phyloP scores from a whole-genome alignment of 176 grass and related monocot species.

The Triticum monococcum region DNA sequence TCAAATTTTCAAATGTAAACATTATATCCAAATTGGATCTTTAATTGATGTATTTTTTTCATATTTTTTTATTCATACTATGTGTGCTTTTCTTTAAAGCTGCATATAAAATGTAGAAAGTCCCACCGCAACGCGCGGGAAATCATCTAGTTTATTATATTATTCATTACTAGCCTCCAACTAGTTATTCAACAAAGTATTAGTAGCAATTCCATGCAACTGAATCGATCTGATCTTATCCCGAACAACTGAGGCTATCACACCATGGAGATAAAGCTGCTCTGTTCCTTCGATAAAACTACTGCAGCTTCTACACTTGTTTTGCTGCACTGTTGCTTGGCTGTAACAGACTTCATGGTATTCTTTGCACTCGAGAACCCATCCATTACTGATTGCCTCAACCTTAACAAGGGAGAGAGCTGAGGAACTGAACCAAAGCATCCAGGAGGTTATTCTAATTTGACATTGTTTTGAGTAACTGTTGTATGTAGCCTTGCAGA shows the following conservation, averaged over 20 bases:
- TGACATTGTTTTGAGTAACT: neutral
- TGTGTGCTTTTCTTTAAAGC: too few relatives aligned
- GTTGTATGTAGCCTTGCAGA: neutral
- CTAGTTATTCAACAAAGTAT: neutral
- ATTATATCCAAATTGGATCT: too few relatives aligned
- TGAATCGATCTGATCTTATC: neutral
- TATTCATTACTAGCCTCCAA: too few relatives aligned
- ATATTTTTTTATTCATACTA: too few relatives aligned
- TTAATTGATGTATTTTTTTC: too few relatives aligned
- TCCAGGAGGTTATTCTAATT: slow-evolving; percentile 57
- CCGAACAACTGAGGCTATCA: neutral
- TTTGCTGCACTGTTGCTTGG: neutral
- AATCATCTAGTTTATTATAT: neutral
- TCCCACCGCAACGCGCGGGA: too few relatives aligned
- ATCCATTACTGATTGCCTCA: slow-evolving; percentile 68
- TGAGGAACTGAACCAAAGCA: slow-evolving; percentile 63
- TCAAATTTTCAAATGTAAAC: too few relatives aligned
- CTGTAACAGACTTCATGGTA: neutral
- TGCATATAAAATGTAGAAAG: too few relatives aligned
- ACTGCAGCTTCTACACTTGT: neutral
- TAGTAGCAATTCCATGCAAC: neutral
- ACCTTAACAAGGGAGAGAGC: slow-evolving; percentile 57
- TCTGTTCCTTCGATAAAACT: neutral
- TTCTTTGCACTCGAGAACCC: slow-evolving; percentile 57
- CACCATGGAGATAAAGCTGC: neutral